Conservation (phyloP, 2,329 filamentous ascomycete genomes). For the Botrytis pseudocinerea region DNA sequence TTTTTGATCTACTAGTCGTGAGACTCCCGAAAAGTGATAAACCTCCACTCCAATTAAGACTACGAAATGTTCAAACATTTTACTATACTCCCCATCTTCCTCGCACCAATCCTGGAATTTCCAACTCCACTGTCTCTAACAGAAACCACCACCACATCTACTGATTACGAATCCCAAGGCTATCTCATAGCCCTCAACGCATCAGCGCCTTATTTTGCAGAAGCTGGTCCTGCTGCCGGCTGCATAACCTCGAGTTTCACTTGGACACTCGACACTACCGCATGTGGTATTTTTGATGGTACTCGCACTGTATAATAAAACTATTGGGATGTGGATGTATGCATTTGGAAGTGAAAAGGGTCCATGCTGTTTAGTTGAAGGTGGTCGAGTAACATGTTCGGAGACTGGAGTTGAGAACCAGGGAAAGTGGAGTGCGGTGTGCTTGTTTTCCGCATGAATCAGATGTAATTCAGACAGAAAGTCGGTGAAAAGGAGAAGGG, state of each 20-base stretch:
- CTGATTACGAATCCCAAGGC: slow-evolving; percentile 9
- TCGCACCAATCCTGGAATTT: neutral
- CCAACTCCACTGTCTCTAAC: neutral
- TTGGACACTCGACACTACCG: slow-evolving; percentile 8
- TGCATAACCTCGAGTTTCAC: slow-evolving; percentile 17
- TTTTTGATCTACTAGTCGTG: neutral
- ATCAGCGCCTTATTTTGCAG: slow-evolving; percentile 9
- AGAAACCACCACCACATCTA: neutral
- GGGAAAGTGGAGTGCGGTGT: slow-evolving; percentile 15
- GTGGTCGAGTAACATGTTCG: slow-evolving; percentile 12
- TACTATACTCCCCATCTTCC: neutral
- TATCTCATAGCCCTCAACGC: slow-evolving; percentile 12
- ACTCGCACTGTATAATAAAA: neutral
- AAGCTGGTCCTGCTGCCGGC: neutral
- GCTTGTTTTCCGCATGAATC: neutral
- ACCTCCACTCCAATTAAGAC: neutral
- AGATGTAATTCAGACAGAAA: neutral
- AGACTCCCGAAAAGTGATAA: neutral
- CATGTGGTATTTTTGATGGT: slow-evolving; percentile 11
- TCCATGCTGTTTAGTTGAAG: neutral
- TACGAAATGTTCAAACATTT: neutral
- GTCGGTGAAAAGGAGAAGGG: no score
- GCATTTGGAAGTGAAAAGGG: neutral
- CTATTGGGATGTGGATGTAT: slow-evolving; percentile 18
- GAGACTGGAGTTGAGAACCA: neutral